Evolutionary conservation across 2,329 filamentous ascomycete genomes (phyloP).

Genomic region (Fusarium anthophilum): DNA sequence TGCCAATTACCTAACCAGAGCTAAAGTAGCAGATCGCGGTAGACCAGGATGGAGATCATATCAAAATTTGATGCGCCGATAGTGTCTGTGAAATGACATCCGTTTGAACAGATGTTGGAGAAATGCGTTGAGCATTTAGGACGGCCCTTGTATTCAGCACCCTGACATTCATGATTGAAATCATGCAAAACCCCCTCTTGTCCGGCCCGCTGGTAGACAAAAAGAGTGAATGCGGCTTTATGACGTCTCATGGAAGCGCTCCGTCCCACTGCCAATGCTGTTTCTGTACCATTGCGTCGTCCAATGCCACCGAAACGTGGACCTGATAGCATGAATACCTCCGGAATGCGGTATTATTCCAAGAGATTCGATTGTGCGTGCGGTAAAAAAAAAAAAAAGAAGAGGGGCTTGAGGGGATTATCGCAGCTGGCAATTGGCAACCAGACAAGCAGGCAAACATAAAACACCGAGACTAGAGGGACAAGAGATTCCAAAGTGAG

Average conservation of each 20-base stretch:
- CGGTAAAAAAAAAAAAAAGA: slow-evolving; percentile 16
- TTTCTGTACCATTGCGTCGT: slow-evolving; percentile 21
- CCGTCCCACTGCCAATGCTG: slow-evolving; percentile 19
- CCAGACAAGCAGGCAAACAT: slow-evolving; percentile 20
- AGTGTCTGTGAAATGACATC: background rate
- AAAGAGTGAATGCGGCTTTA: slow-evolving; percentile 22
- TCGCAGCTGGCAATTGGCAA: background rate
- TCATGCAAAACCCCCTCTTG: background rate
- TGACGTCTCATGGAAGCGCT: slow-evolving; percentile 26
- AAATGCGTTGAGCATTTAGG: background rate
- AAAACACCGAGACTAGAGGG: slow-evolving; percentile 35
- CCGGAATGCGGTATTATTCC: slow-evolving; percentile 32
- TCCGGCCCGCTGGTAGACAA: slow-evolving; percentile 2
- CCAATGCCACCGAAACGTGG: slow-evolving; percentile 35
- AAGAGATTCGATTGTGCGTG: slow-evolving; percentile 23
- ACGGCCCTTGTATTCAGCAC: background rate
- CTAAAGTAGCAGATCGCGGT: slow-evolving; percentile 10
- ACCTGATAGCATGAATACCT: slow-evolving; percentile 7
- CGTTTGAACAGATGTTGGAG: background rate
- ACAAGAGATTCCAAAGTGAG: slow-evolving; percentile 19
- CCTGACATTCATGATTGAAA: background rate
- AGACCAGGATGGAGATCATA: slow-evolving; percentile 13
- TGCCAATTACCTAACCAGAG: slow-evolving; percentile 28
- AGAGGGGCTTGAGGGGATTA: slow-evolving; percentile 27
- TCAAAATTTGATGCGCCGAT: background rate